Percentiles rank a stretch among this genome's conserved stretches.
These are phyloP conservation scores for Pythium apleroticum DNA, from an alignment of 352 stramenopile species.

Conservation along the genomic window DNA sequence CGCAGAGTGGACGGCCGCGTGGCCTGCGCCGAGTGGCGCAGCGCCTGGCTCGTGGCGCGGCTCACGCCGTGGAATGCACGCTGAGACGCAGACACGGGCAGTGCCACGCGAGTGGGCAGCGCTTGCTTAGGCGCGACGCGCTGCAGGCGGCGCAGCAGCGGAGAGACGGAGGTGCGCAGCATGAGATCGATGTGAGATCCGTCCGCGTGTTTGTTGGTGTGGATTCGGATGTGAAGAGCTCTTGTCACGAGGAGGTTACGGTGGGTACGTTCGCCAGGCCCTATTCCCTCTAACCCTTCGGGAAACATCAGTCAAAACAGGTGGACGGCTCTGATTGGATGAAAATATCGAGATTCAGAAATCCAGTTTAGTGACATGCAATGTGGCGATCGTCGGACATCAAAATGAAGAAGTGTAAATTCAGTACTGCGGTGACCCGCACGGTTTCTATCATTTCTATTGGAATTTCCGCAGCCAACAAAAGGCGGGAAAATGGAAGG, in stretches of 20 bases:
- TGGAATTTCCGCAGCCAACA: not conserved
- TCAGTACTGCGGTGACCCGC: not conserved
- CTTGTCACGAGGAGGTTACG: not conserved
- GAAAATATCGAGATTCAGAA: not conserved
- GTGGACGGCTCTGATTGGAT: constrained; percentile 1
- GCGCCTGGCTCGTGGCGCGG: constrained; percentile 1
- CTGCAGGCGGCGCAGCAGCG: constrained; percentile 3
- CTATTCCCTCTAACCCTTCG: not conserved
- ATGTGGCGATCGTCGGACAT: not conserved
- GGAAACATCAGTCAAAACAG: not conserved
- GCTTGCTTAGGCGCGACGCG: not conserved
- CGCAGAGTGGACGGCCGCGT: not conserved
- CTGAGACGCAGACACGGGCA: not conserved
- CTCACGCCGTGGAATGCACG: not conserved
- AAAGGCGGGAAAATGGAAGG: not conserved
- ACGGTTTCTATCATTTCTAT: not conserved
- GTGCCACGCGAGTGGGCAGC: not conserved
- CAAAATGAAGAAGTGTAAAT: not conserved
- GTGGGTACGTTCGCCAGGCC: not conserved
- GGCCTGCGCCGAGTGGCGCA: not conserved
- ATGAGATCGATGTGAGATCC: constrained; percentile 8
- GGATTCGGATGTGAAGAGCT: not conserved
- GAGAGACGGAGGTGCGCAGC: constrained; percentile 6
- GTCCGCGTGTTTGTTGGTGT: not conserved
- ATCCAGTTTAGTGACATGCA: constrained; percentile 5